These are phyloP conservation scores for Didymosphaeria variabile DNA, from an alignment of 2,329 filamentous ascomycete genomes.

Conservation along the genomic window DNA sequence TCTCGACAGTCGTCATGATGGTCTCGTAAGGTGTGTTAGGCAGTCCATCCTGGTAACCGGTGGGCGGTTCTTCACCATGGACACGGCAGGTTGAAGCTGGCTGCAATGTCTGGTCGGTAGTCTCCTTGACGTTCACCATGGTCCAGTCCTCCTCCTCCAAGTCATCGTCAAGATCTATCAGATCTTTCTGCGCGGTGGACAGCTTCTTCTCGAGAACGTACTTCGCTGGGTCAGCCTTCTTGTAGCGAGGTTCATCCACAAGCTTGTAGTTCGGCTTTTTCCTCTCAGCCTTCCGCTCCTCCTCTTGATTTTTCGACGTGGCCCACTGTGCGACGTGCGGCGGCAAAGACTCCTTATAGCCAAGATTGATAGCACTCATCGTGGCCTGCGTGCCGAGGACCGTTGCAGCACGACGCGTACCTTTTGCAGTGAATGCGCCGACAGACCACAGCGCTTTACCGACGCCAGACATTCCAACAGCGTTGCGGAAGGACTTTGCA, in stretches of 20 bases:
- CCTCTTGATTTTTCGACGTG: not conserved
- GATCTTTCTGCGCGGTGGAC: not conserved
- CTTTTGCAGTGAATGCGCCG: constrained; percentile 18
- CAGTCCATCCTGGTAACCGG: not conserved
- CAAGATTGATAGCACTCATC: not conserved
- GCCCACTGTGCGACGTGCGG: constrained; percentile 18
- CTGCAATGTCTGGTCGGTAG: not conserved
- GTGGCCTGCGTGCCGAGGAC: constrained; percentile 12
- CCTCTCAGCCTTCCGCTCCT: constrained; percentile 10
- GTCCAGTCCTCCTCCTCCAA: not conserved
- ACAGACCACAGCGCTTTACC: constrained; percentile 25
- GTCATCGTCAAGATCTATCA: not conserved
- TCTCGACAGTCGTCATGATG: not conserved
- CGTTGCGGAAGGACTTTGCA: constrained; percentile 19
- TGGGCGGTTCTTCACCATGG: not conserved
- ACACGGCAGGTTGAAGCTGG: not conserved
- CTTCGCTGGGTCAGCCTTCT: not conserved
- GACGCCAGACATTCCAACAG: constrained; percentile 22
- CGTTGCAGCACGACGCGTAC: constrained; percentile 18
- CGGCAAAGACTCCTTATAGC: constrained; percentile 15
- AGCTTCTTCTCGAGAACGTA: not conserved
- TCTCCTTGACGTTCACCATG: not conserved
- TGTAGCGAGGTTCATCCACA: not conserved
- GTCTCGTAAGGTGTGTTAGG: not conserved
- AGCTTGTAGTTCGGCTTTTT: constrained; percentile 14